phyloP scores from a whole-genome alignment of 305 asterid genomes.

The Solanum hybrid region DNA sequence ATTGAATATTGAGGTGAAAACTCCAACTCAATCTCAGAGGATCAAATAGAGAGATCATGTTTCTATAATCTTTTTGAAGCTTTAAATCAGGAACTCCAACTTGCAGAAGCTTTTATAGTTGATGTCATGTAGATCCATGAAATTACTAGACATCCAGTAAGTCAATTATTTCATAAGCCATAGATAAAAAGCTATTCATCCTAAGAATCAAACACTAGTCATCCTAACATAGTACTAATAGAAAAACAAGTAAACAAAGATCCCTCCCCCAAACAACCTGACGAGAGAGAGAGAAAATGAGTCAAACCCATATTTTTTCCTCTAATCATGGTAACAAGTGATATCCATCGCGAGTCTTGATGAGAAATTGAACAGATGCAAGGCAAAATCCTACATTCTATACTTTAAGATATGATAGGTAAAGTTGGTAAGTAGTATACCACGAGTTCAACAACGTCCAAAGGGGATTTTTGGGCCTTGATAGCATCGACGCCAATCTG shows the following conservation, averaged over 20 bases:
- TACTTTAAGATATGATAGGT: not conserved
- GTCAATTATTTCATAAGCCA: not conserved
- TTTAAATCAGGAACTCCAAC: not conserved
- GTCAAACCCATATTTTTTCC: not conserved
- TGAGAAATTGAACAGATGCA: not conserved
- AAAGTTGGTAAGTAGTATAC: conserved; percentile 19
- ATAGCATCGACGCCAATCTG: conserved; percentile 69
- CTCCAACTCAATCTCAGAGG: not conserved
- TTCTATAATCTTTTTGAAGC: not conserved
- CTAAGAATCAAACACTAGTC: not conserved
- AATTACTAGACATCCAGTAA: not conserved
- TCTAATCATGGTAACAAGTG: not conserved
- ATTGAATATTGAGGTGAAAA: not conserved
- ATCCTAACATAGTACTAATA: not conserved
- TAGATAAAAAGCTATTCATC: not conserved
- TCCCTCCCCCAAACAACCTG: not conserved
- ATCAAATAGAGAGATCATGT: not conserved
- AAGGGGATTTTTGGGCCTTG: conserved; percentile 56
- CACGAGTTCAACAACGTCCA: conserved; percentile 84
- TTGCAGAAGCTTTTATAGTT: not conserved
- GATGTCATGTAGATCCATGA: not conserved
- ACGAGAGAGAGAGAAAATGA: not conserved
- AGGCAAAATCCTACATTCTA: not conserved
- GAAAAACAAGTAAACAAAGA: not conserved
- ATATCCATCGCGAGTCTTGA: not conserved